phyloP scores from a whole-genome alignment of 139 green algal genomes.

The Dunaliella primolecta region DNA sequence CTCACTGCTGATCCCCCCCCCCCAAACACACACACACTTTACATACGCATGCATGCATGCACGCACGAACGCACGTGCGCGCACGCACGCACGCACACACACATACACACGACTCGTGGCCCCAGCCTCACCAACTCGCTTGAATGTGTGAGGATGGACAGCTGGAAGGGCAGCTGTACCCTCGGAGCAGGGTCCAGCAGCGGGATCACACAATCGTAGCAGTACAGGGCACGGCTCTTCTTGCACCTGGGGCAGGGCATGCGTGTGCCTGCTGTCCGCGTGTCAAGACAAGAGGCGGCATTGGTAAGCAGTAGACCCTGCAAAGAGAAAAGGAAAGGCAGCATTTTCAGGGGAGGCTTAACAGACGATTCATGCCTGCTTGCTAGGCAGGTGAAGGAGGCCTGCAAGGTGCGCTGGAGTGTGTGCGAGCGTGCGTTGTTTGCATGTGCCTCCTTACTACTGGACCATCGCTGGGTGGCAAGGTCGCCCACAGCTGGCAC shows the following conservation, averaged over 20 bases:
- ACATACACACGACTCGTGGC: neutral
- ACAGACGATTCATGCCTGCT: no score
- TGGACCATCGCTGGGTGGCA: no score
- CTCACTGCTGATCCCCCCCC: no score
- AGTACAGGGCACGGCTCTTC: constrained; percentile 16
- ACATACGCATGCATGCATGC: neutral
- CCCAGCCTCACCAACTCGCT: constrained; percentile 14
- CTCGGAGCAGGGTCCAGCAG: constrained; percentile 30
- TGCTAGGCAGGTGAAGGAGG: no score
- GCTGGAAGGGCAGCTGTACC: constrained; percentile 41
- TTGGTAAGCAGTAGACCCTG: neutral
- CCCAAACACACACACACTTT: neutral
- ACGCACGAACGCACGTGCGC: neutral
- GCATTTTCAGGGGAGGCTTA: no score
- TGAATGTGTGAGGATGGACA: constrained; percentile 54
- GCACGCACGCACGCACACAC: neutral
- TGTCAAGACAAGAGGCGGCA: neutral
- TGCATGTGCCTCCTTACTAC: no score
- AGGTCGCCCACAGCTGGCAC: no score
- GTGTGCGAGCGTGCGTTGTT: no score
- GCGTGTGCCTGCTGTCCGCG: neutral
- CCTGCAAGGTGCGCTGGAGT: no score
- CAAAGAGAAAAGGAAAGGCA: no score
- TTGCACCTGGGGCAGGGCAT: neutral
- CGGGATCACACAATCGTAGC: constrained; percentile 43